Conservation (phyloP, 352 stramenopile genomes). For the Halophytophthora polymorphica region DNA sequence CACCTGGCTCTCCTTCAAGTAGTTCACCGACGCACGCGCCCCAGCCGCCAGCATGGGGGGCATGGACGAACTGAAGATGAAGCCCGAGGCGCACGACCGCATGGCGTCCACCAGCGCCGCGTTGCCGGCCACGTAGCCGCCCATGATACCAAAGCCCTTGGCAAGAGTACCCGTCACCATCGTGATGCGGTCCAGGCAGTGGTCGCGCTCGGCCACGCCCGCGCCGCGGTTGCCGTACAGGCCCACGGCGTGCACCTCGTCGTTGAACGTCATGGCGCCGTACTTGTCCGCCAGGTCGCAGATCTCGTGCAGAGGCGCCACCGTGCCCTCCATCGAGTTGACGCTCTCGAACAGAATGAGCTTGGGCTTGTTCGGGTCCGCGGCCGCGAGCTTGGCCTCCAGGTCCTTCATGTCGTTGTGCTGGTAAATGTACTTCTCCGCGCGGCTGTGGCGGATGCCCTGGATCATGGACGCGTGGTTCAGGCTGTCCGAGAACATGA, state of each 20-base stretch:
- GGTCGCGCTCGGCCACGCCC: conserved; percentile 83
- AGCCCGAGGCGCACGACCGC: conserved; percentile 81
- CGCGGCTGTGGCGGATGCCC: conserved; percentile 74
- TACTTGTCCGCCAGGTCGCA: conserved; percentile 89
- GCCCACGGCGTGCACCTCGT: conserved; percentile 89
- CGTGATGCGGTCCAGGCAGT: conserved; percentile 82
- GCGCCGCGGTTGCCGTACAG: conserved; percentile 86
- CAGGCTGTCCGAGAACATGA: conserved; percentile 89
- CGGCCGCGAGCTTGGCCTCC: conserved; percentile 68
- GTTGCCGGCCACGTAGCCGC: conserved; percentile 88
- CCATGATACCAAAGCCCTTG: conserved; percentile 91
- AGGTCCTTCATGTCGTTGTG: conserved; percentile 84
- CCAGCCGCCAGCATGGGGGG: conserved; percentile 83
- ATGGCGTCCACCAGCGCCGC: conserved; percentile 85
- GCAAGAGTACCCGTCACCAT: conserved; percentile 90
- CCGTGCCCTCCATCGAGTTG: conserved; percentile 87
- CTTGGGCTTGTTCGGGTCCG: conserved; percentile 73
- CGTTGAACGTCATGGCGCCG: conserved; percentile 90
- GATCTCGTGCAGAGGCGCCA: conserved; percentile 83
- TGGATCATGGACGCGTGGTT: conserved; percentile 92
- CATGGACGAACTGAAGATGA: conserved; percentile 92
- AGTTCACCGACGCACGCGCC: conserved; percentile 69
- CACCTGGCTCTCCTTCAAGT: conserved; percentile 83
- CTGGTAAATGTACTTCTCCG: conserved; percentile 84
- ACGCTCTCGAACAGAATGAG: conserved; percentile 87